These are phyloP conservation scores for Peterozyma toletana DNA, from an alignment of 805 yeast genomes.

Conservation along the genomic window DNA sequence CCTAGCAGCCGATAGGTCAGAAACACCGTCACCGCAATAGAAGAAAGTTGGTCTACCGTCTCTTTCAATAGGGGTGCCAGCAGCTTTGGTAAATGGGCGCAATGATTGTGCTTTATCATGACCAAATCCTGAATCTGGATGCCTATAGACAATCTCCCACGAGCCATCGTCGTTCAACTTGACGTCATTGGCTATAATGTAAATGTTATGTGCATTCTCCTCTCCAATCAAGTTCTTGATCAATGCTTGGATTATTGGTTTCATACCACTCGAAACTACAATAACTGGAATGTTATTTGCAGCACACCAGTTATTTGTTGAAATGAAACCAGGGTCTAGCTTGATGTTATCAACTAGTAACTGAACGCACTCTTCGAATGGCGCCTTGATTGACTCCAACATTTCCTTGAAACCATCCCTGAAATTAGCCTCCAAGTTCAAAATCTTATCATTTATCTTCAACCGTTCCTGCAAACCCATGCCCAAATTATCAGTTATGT, in stretches of 20 bases:
- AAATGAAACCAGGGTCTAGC: constrained; percentile 86
- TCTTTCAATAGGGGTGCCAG: constrained; percentile 20
- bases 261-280: constrained; percentile 91
- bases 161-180: constrained; percentile 42
- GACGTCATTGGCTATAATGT: constrained; percentile 79
- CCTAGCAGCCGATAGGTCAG: constrained; percentile 90
- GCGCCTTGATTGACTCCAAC: constrained; percentile 72
- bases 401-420: constrained; percentile 79
- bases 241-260: constrained; percentile 78
- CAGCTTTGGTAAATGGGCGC: constrained; percentile 27
- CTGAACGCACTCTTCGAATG: constrained; percentile 79
- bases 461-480: constrained; percentile 67
- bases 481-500: constrained; percentile 81
- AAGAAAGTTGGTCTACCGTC: constrained; percentile 58
- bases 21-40: constrained; percentile 97
- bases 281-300: constrained; percentile 71
- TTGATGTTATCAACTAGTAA: constrained; percentile 55
- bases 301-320: constrained; percentile 74
- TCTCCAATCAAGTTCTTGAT: constrained; percentile 69
- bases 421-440: constrained; percentile 60
- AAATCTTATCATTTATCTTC: constrained; percentile 62
- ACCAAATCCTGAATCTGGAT: constrained; percentile 81
- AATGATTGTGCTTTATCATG: constrained; percentile 91
- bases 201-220: constrained; percentile 63
- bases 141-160: constrained; percentile 79